Base-by-base conservation (phyloP, 2,329 filamentous ascomycete species). In the Kalmusia sp. region DNA sequence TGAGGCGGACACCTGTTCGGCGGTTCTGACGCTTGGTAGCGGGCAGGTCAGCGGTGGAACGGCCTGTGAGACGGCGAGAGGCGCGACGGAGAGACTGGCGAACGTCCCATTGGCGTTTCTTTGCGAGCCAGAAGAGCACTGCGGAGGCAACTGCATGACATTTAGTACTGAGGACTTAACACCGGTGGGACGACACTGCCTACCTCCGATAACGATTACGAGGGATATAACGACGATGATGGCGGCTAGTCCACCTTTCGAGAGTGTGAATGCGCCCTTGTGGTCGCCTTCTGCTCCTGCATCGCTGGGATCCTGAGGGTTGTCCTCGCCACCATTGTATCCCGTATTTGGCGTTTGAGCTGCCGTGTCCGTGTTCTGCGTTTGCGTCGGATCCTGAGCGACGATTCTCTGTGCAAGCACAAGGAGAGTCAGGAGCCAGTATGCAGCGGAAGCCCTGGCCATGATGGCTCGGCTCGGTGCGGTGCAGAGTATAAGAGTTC, bases 81-180 rank as follows among this genome's bases (percentile, higher is more conserved):
- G 90, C 92, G 59, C 84, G 85, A 50, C 87, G 84, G 52, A 96
- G 80, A 25, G 82, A 89, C 69, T 90, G 85, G 53, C 87, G 85
- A 61, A 95, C 80, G 61, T 87, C 89, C 91, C 91, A 95, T 73
- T 93, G 90, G 40, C 87, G 85, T 77, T 91, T 92, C 80, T 95
- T 95, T 50, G 91, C 89, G 31, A 93, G 72, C 72, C 88, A 91
- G 77, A 90, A 96, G 24, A 95, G 84, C 2, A 85, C 77, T 2
- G 86, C 84, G 28, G 83, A 87, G 19, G 80, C 81, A 57, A 87
- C 89, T 89, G 60, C 34, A 40, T 12, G 5, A 11, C 5, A 17
- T 25, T 68, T 59, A 69, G 51, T 52, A 48, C 25, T 24, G 6
- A 35, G 27, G n/a, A 6, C 9, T 22, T 14, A 17, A 12, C 17